Base-by-base conservation (phyloP, 768 basidiomycete species). In the Galerina sulciceps region DNA sequence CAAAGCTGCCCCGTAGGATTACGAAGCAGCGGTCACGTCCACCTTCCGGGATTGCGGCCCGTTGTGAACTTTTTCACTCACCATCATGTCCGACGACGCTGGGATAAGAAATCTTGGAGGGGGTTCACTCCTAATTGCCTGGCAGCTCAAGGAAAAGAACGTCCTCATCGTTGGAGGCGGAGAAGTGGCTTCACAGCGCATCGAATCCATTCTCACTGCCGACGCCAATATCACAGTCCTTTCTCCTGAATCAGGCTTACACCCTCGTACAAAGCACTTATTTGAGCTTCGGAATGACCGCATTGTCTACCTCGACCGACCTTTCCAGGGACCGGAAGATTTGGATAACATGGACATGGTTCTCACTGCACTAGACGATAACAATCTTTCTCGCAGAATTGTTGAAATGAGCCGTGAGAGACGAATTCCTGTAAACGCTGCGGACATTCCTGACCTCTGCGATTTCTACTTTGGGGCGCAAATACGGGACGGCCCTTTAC, bases 381-480 rank as follows among this genome's bases (percentile, higher is more conserved):
- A 86, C 61, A 75, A 81, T 1, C 78, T 85, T 56, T 93, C 91
- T 22, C 83, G 84, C 53, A 69, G 80, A n/a, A 95, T 99, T 43
- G 90, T 84, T 67, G 67, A 80, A 9, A 76, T 88, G 65, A 91
- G 90, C 65, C 77, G 94, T 54, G 77, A 81, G 22, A 79, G 73
- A 53, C 83, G 79, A 46, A 89, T 98, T 49, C 94, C 95, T 6
- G 89, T 96, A 54, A 99, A 99, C 73, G 94, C 94, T 60, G 97
- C 97, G 38, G 96, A 99, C 76, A 90, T 98, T 59, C 97, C 97
- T 2, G 87, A 91, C 43, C 85, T 88, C 42, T 99, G 97, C 80
- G 96, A 99, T 75, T 99, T 99, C 69, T 99, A 96, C 79, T 99
- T 99, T 76, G 97, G 97, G 49, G 91, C 93, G 3, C 92, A 94